Evolutionary conservation across 352 stramenopile genomes (phyloP).

Genomic region (Phytophthora palmivora): DNA sequence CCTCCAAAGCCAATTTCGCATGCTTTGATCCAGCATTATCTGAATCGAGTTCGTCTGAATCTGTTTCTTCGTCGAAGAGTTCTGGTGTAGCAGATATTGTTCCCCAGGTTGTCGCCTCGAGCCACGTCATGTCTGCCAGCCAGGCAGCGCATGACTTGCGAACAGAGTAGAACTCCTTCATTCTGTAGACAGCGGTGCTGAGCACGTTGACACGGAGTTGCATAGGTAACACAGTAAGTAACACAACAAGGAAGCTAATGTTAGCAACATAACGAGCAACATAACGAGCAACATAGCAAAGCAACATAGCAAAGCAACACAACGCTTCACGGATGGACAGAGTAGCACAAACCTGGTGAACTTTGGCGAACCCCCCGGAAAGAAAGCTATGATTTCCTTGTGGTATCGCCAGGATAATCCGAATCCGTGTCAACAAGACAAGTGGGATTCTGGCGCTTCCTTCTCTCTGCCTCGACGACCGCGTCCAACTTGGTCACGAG

Average conservation of each 20-base stretch:
- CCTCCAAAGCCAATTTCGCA: background rate
- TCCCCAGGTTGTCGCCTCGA: conserved; percentile 1
- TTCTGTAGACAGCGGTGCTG: background rate
- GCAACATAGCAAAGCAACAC: too few relatives aligned
- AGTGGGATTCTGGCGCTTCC: background rate
- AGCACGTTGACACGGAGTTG: too few relatives aligned
- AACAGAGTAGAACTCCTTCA: conserved; percentile 16
- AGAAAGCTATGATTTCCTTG: conserved; percentile 10
- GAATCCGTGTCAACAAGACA: background rate
- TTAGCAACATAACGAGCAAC: background rate
- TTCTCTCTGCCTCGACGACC: conserved; percentile 2
- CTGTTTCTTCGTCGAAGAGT: conserved; percentile 10
- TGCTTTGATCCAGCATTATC: background rate
- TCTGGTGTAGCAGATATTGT: conserved; percentile 1
- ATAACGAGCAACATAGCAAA: conserved; percentile 4
- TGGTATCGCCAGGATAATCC: background rate
- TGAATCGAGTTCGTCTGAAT: too few relatives aligned
- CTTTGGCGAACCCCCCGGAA: background rate
- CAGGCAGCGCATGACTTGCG: background rate
- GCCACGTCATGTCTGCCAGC: conserved; percentile 1
- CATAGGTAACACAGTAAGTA: conserved; percentile 2
- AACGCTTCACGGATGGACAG: background rate
- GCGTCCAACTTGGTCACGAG: conserved; percentile 5
- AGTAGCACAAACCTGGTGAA: conserved; percentile 14
- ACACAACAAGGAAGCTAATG: background rate